Conservation (phyloP, 192 early-diverging fungal genomes). For the Coemansia sp. region DNA sequence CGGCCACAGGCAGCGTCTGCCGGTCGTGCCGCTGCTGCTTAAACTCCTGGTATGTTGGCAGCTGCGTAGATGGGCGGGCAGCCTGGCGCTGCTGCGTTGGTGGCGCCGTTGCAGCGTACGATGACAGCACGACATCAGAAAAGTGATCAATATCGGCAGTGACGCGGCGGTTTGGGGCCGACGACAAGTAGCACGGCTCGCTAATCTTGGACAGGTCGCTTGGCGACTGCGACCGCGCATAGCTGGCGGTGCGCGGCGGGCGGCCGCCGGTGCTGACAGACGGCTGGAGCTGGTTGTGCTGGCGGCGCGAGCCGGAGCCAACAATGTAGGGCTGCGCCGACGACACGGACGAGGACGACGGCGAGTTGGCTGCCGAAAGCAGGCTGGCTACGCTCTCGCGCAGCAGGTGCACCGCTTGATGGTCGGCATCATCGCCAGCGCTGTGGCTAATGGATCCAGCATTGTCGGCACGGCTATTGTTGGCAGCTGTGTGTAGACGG, state of each 20-base stretch:
- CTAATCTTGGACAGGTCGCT: constrained; percentile 44
- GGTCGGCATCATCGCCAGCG: constrained; percentile 10
- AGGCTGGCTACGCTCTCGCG: constrained; percentile 45
- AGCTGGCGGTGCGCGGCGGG: neutral
- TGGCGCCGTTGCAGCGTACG: constrained; percentile 8
- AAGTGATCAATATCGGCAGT: constrained; percentile 37
- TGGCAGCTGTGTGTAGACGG: neutral
- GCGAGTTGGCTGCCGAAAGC: constrained; percentile 25
- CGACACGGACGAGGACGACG: constrained; percentile 18
- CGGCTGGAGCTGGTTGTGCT: neutral
- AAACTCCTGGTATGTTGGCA: constrained; percentile 42
- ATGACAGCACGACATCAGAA: constrained; percentile 39
- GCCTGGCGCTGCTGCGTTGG: constrained; percentile 8
- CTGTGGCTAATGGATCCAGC: no score
- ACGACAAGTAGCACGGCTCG: constrained; percentile 45
- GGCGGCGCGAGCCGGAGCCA: constrained; percentile 5
- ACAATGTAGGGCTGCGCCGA: constrained; percentile 22
- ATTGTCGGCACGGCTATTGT: neutral
- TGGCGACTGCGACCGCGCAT: constrained; percentile 24
- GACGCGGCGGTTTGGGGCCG: constrained; percentile 24
- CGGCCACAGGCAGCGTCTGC: no score
- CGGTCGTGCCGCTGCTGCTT: constrained; percentile 6
- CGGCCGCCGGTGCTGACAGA: neutral
- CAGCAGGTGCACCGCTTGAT: constrained; percentile 38
- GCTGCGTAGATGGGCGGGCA: neutral